These are phyloP conservation scores for Starmerella geochares DNA, from an alignment of 805 yeast genomes.

Conservation along the genomic window DNA sequence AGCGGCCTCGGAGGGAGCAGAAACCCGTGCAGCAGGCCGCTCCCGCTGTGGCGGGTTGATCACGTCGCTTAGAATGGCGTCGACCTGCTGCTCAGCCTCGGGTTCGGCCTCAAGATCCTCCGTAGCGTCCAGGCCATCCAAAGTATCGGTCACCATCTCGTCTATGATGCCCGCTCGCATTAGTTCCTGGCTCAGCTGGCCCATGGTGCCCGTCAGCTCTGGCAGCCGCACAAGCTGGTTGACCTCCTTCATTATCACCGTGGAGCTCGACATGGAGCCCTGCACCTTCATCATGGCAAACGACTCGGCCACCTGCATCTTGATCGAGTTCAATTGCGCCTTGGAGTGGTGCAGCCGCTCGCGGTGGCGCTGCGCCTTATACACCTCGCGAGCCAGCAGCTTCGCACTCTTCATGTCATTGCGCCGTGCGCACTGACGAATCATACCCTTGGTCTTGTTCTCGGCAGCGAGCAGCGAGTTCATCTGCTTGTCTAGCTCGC, in stretches of 20 bases:
- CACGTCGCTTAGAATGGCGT: conserved; percentile 32
- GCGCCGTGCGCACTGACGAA: conserved; percentile 63
- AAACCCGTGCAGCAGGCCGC: not conserved
- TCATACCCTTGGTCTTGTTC: conserved; percentile 65
- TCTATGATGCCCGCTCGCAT: conserved; percentile 61
- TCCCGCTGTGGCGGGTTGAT: conserved; percentile 31
- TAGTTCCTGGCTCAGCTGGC: conserved; percentile 74
- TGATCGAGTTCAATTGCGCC: conserved; percentile 76
- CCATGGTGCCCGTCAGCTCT: conserved; percentile 69
- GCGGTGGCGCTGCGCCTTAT: conserved; percentile 62
- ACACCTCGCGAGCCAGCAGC: conserved; percentile 71
- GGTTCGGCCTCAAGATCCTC: conserved; percentile 41
- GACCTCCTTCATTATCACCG: conserved; percentile 81
- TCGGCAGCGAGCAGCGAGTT: conserved; percentile 48
- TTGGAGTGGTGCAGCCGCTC: conserved; percentile 64
- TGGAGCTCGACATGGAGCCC: conserved; percentile 65
- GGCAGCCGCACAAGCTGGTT: conserved; percentile 70
- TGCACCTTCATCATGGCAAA: conserved; percentile 76
- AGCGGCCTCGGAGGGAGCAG: conserved; percentile 1
- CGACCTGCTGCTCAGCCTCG: conserved; percentile 30
- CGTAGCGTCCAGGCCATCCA: conserved; percentile 59
- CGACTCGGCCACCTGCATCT: conserved; percentile 84
- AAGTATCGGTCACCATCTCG: conserved; percentile 88
- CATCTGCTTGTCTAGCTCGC: conserved; percentile 75
- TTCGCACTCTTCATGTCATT: conserved; percentile 67